A percentile compares a stretch with the other conserved stretches of the same genome.
Evolutionary conservation across 352 stramenopile genomes (phyloP).

Genomic region (Poterioochromonas sp.): DNA sequence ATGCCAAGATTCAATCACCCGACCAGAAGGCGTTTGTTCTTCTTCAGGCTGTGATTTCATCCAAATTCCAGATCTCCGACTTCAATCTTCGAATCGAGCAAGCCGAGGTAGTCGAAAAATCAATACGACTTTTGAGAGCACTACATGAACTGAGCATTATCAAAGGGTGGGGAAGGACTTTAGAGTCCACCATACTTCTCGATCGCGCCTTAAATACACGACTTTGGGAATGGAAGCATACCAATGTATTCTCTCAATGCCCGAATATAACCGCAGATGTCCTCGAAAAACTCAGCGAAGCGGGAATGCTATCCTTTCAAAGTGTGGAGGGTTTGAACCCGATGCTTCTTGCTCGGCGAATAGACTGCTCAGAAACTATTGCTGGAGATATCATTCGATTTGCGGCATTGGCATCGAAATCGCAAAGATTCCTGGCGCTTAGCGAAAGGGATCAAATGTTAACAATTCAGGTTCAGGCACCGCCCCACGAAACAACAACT

Average conservation of each 20-base stretch:
- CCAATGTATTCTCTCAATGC: neutral
- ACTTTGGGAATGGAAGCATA: neutral
- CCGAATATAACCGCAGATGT: neutral
- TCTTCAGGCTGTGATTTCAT: neutral
- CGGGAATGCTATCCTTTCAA: no score
- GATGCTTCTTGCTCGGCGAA: no score
- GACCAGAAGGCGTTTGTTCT: neutral
- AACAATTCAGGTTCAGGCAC: no score
- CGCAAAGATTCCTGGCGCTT: no score
- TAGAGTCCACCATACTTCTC: neutral
- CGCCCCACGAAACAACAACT: no score
- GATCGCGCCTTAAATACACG: neutral
- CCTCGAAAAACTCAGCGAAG: neutral
- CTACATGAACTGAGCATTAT: neutral
- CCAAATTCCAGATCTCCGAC: neutral
- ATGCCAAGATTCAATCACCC: neutral
- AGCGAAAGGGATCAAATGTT: no score
- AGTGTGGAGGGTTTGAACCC: no score
- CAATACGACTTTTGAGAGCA: neutral
- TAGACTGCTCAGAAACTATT: no score
- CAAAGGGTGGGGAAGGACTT: neutral
- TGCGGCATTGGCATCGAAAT: no score
- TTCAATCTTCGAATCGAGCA: neutral
- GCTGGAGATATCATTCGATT: no score
- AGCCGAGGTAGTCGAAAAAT: neutral